Evolutionary conservation across 805 yeast genomes (phyloP).

Genomic region (Nakazawaea molendinolei): DNA sequence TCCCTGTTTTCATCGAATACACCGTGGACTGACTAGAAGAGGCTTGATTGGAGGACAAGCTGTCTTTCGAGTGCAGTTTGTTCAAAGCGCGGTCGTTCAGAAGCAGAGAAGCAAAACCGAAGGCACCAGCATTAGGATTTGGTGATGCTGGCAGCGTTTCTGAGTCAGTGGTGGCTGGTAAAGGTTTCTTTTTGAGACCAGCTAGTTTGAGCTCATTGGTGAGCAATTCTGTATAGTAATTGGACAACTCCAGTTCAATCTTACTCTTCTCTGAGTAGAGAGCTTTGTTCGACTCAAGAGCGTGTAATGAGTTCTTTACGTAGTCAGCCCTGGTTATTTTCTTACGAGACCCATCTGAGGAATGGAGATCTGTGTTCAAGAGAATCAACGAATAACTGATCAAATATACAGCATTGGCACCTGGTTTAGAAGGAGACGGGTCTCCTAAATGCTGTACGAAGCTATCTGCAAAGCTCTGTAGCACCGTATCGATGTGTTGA

Average conservation of each 20-base stretch:
- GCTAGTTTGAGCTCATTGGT: conserved; percentile 24
- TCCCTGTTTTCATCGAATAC: conserved; percentile 2
- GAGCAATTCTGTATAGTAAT: conserved; percentile 36
- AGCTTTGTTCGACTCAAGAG: conserved; percentile 29
- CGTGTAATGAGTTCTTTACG: conserved; percentile 42
- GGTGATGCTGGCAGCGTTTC: too few species aligned
- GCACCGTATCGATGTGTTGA: conserved; percentile 68
- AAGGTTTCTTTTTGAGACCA: not conserved
- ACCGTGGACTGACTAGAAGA: not conserved
- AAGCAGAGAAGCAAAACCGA: conserved; percentile 11
- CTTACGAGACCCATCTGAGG: conserved; percentile 30
- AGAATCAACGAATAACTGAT: conserved; percentile 65
- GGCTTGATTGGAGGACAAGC: not conserved
- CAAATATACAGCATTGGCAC: conserved; percentile 56
- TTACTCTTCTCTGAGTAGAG: conserved; percentile 17
- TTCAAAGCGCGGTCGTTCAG: conserved; percentile 9
- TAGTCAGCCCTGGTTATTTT: conserved; percentile 37
- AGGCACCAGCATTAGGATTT: too few species aligned
- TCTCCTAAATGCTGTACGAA: conserved; percentile 48
- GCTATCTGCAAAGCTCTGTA: conserved; percentile 59
- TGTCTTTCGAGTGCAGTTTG: conserved; percentile 8
- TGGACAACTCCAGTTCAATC: conserved; percentile 32
- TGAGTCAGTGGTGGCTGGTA: too few species aligned
- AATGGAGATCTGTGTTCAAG: conserved; percentile 73
- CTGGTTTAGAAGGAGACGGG: conserved; percentile 31